phyloP scores from a whole-genome alignment of 2,329 filamentous ascomycete genomes.

The Talaromyces pinophilus region DNA sequence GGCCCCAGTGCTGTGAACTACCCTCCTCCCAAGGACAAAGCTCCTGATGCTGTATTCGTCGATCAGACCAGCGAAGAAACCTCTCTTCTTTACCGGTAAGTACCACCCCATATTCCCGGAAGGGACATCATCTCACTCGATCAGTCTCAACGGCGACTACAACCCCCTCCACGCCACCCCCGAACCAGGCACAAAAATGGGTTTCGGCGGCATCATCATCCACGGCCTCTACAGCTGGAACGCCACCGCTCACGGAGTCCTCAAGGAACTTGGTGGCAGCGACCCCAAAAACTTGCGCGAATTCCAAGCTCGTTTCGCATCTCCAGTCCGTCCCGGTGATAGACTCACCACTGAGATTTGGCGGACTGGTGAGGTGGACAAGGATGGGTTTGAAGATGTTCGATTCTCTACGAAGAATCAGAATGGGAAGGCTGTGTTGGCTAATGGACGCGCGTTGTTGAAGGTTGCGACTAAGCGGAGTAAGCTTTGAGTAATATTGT shows the following conservation, averaged over 20 bases:
- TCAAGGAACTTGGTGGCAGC: slow-evolving; percentile 72
- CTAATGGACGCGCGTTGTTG: slow-evolving; percentile 80
- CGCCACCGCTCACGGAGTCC: slow-evolving; percentile 69
- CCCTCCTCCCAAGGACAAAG: slow-evolving; percentile 70
- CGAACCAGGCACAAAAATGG: slow-evolving; percentile 83
- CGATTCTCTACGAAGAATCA: slow-evolving; percentile 77
- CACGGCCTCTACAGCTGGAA: slow-evolving; percentile 91
- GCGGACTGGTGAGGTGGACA: slow-evolving; percentile 63
- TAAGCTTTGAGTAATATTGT: slow-evolving; percentile 38
- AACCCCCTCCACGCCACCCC: slow-evolving; percentile 89
- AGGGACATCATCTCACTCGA: neutral
- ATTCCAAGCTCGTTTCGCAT: slow-evolving; percentile 85
- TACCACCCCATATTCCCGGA: neutral
- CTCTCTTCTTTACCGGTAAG: slow-evolving; percentile 69
- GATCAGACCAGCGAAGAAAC: slow-evolving; percentile 72
- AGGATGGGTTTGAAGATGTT: slow-evolving; percentile 74
- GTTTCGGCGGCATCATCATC: slow-evolving; percentile 84
- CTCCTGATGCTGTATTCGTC: slow-evolving; percentile 69
- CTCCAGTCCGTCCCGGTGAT: slow-evolving; percentile 79
- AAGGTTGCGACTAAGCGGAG: slow-evolving; percentile 59
- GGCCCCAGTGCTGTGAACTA: slow-evolving; percentile 72
- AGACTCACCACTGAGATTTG: slow-evolving; percentile 80
- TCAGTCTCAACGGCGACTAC: slow-evolving; percentile 84
- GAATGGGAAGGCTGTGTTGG: slow-evolving; percentile 80
- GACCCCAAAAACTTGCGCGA: slow-evolving; percentile 81